Percentiles rank a stretch among this genome's conserved stretches.
Conservation (phyloP, 371 early-diverging fungal species). For the Mucor lusitanicus region DNA sequence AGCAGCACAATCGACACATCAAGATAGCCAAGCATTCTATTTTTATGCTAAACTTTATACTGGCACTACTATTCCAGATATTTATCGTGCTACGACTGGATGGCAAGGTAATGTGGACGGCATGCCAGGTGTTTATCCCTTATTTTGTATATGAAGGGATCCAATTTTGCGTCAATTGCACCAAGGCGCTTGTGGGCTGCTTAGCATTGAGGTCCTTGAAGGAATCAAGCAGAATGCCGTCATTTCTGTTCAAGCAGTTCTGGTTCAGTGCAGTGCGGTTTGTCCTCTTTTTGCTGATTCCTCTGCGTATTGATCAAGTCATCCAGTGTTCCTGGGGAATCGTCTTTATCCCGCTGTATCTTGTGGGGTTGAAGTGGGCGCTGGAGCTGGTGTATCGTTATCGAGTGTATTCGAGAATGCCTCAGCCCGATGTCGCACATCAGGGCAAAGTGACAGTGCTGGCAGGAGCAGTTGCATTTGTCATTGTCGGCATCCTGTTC, state of each 20-base stretch:
- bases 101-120: conserved; percentile 50
- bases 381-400: conserved; percentile 54
- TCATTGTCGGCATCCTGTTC: conserved; percentile 54
- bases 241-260: conserved; percentile 46
- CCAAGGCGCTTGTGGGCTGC: conserved; percentile 28
- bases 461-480: conserved; percentile 49
- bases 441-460: conserved; percentile 60
- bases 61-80: conserved; percentile 52
- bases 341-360: conserved; percentile 81
- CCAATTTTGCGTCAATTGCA: conserved; percentile 36
- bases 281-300: conserved; percentile 58
- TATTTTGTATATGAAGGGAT: conserved; percentile 68
- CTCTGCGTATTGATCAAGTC: conserved; percentile 58
- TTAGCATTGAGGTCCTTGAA: conserved; percentile 12
- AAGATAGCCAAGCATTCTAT: conserved; percentile 13
- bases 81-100: conserved; percentile 58
- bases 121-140: conserved; percentile 69
- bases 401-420: conserved; percentile 41
- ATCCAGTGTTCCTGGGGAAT: conserved; percentile 70
- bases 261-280: conserved; percentile 65
- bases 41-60: conserved; percentile 31
- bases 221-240: neutral
- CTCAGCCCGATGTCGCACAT: conserved; percentile 51
- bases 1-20: conserved; percentile 1
- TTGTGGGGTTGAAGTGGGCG: conserved; percentile 63